Evolutionary conservation across 768 basidiomycete species (phyloP), one percentile per base, ranked within the genome.

Genomic region (Leccinellum albellum): DNA sequence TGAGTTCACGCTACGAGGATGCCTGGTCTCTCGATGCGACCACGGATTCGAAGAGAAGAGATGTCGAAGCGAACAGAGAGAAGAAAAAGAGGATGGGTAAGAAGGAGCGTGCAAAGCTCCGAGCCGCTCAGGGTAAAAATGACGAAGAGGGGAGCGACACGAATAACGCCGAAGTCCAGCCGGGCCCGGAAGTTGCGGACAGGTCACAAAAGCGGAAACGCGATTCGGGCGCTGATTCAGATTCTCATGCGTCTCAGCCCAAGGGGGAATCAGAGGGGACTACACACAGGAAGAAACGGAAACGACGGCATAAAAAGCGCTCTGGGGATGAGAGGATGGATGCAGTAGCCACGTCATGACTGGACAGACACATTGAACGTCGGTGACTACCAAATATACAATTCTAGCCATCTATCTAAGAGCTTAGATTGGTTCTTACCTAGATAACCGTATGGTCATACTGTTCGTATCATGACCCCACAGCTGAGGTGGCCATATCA

Each of bases 11-110:
- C 0, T 61, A 59, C 23, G 61, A 59, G 23, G 67, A 54, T 42
- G 21, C 60, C 21, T 70, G 69, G 69, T 63, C 63, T 23, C 28
- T 66, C 29, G 51, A 51, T 1, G 13, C 12, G 6, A 33, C 20
- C 10, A 51, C 50, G 20, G 51, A 47, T 10, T 26, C 49, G 6
- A 59, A 54, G n/a, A 60, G 53, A 9, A 65, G 52, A 42, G 14
- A 17, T 23, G 24, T 33, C 1, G 66, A 33, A 17, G 58, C 54
- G 42, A 63, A 64, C 9, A 64, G 58, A 52, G 62, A 64, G 46
- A 72, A 69, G 60, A 88, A 87, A 77, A 87, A 84, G 73, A 70
- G 87, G 63, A 86, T 78, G 64, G 86, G 86, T 13, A 87, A 82
- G 78, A 88, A 87, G 72, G 86, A 88, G 71, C 77, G 86, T 33